Percentiles rank a stretch among this genome's conserved stretches.
phyloP scores from a whole-genome alignment of 257 asterid species.

The Plantago elongata region DNA sequence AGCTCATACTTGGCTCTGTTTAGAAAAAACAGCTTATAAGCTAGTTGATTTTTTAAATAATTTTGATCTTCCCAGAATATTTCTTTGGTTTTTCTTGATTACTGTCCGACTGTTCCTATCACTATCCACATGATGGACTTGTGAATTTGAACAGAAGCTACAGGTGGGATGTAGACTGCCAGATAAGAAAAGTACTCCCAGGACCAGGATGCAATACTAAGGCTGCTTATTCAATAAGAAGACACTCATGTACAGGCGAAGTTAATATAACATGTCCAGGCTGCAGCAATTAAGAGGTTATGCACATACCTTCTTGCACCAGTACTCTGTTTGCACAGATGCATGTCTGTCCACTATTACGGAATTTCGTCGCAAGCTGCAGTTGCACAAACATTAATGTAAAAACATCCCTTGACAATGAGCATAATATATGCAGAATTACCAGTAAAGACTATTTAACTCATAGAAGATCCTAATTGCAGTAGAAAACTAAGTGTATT shows the following conservation, averaged over 20 bases:
- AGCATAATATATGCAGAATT: slow-evolving; percentile 2
- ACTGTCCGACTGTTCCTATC: too few species aligned
- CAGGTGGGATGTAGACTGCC: too few species aligned
- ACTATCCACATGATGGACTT: too few species aligned
- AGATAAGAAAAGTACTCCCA: too few species aligned
- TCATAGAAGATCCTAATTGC: slow-evolving; percentile 6
- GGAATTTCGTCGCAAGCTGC: slow-evolving; percentile 92
- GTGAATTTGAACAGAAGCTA: too few species aligned
- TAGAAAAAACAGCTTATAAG: too few species aligned
- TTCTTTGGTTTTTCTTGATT: too few species aligned
- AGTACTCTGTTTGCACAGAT: slow-evolving; percentile 93
- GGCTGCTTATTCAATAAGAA: slow-evolving; percentile 9
- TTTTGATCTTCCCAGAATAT: too few species aligned
- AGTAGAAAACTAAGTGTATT: slow-evolving; percentile 6
- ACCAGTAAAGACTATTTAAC: slow-evolving; percentile 13
- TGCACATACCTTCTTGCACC: slow-evolving; percentile 84
- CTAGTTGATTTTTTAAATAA: too few species aligned
- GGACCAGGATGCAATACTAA: neutral
- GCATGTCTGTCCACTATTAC: slow-evolving; percentile 98
- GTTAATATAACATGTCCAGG: slow-evolving; percentile 11
- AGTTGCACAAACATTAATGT: slow-evolving; percentile 26
- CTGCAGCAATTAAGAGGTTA: slow-evolving; percentile 15
- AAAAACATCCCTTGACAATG: slow-evolving; percentile 12
- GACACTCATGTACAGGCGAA: slow-evolving; percentile 12
- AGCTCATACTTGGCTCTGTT: too few species aligned